Evolutionary conservation across 164 flowering plant species (phyloP), one percentile per base, ranked within the genome.

Genomic region (Taxillus chinensis): DNA sequence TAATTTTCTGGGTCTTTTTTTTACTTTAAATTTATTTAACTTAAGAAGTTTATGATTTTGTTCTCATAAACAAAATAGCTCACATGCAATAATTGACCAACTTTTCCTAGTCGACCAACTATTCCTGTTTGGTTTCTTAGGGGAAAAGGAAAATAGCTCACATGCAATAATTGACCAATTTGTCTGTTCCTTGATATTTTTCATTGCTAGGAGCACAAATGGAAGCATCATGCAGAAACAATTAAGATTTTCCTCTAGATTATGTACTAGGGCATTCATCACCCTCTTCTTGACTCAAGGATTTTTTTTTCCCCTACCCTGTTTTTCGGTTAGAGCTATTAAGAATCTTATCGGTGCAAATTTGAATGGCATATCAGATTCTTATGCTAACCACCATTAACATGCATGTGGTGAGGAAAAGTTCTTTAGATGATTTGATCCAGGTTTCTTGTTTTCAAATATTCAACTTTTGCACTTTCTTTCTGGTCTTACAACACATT

Each of bases 321-420:
- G 41, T 57, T 27, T 75, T 74, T 64, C 74, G 91, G 99, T 62
- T 89, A 70, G 97, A 87, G 74, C 74, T 95, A 49, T 77, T 38
- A 95, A 91, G 80, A 95, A 95, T 78, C 89, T 95, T 16, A 78
- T 91, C 62, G 96, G 84, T 69, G 99, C 99, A 69, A 95, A 91
- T 70, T 69, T 95, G 72, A 95, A 95, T 82, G 99, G 97, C 72
- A 95, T 93, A 16, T 95, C 99, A 42, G 99, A 95, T 82, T 97
- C 99, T 60, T 95, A 95, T 80, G 99, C 92, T 62, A n/a, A n/a
- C n/a, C n/a, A 95, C 91, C 56, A 85, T 95, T 68, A 91, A n/a
- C n/a, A n/a, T n/a, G n/a, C 95, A 58, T 91, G 97, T 77, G 92
- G 96, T 54, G 64, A 78, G 65, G 86, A 90, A 70, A 95, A 95